phyloP scores from a whole-genome alignment of 2,329 filamentous ascomycete genomes.

The Calonectria honghensis region DNA sequence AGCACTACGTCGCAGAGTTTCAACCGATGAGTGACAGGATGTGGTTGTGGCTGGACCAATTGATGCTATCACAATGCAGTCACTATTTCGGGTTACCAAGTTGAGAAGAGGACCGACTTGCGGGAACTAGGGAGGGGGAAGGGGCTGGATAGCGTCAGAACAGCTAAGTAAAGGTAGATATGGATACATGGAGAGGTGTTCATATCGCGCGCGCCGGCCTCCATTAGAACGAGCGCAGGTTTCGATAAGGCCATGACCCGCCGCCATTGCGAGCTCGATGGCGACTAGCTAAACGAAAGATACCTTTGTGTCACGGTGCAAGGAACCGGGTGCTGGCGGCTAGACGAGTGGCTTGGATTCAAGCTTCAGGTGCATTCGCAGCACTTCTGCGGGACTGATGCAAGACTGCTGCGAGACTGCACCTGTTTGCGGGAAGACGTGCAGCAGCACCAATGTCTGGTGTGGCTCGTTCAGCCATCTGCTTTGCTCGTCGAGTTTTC shows the following conservation, averaged over 20 bases:
- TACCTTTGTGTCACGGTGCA: slow-evolving; percentile 20
- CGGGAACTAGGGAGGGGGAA: slow-evolving; percentile 28
- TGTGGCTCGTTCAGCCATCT: slow-evolving; percentile 29
- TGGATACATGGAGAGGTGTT: slow-evolving; percentile 21
- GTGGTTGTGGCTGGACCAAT: slow-evolving; percentile 38
- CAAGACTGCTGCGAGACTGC: slow-evolving; percentile 33
- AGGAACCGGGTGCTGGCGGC: slow-evolving; percentile 5
- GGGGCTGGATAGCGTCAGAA: slow-evolving; percentile 23
- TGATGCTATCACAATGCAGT: slow-evolving; percentile 22
- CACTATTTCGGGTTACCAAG: slow-evolving; percentile 28
- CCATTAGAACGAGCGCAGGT: slow-evolving; percentile 16
- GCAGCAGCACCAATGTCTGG: slow-evolving; percentile 25
- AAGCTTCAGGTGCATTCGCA: slow-evolving; percentile 31
- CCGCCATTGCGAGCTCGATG: slow-evolving; percentile 16
- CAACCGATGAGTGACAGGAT: slow-evolving; percentile 34
- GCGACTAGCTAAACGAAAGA: slow-evolving; percentile 20
- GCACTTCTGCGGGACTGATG: slow-evolving; percentile 33
- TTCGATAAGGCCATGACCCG: slow-evolving; percentile 33
- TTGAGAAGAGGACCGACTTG: slow-evolving; percentile 3
- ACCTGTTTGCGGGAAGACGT: slow-evolving; percentile 36
- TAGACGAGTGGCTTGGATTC: slow-evolving; percentile 36
- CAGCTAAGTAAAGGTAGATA: slow-evolving; percentile 31
- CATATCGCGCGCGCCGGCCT: slow-evolving; percentile 21
- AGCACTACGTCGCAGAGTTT: slow-evolving; percentile 35
- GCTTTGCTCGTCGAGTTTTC: background rate